phyloP scores from a whole-genome alignment of 768 basidiomycete genomes.

The Xanthoconium purpureum region DNA sequence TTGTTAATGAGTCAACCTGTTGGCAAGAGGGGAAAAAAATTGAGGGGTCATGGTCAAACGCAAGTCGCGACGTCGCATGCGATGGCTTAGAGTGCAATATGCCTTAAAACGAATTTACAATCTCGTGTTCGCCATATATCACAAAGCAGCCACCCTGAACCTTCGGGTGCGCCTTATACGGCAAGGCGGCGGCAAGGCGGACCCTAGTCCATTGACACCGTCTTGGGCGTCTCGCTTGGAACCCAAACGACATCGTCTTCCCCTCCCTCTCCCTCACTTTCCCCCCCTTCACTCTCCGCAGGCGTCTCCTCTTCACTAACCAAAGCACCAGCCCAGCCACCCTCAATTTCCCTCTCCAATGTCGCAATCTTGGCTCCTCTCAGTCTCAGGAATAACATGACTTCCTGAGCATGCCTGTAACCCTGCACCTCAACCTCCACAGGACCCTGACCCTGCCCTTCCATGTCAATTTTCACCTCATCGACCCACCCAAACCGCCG shows the following conservation, averaged over 20 bases:
- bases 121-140: conserved; percentile 10
- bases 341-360: conserved; percentile 44
- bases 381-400: conserved; percentile 63
- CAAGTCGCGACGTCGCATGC: conserved; percentile 8
- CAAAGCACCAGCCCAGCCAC: conserved; percentile 66
- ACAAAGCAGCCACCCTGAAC: conserved; percentile 16
- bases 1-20: conserved; percentile 4
- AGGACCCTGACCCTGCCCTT: conserved; percentile 25
- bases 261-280: conserved; percentile 21
- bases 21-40: neutral
- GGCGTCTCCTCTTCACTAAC: conserved; percentile 50
- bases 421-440: conserved; percentile 36
- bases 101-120: conserved; percentile 11
- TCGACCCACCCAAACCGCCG: conserved; percentile 39
- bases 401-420: conserved; percentile 68
- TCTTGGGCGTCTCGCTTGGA: conserved; percentile 14
- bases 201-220: conserved; percentile 11
- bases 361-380: conserved; percentile 70
- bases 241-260: conserved; percentile 36
- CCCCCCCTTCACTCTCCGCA: conserved; percentile 21
- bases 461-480: conserved; percentile 26
- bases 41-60: neutral
- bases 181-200: conserved; percentile 7
- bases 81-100: conserved; percentile 12
- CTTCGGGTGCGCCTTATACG: conserved; percentile 2